These are phyloP conservation scores for Solanum peruvianum DNA, from an alignment of 257 asterid species.

Conservation along the genomic window DNA sequence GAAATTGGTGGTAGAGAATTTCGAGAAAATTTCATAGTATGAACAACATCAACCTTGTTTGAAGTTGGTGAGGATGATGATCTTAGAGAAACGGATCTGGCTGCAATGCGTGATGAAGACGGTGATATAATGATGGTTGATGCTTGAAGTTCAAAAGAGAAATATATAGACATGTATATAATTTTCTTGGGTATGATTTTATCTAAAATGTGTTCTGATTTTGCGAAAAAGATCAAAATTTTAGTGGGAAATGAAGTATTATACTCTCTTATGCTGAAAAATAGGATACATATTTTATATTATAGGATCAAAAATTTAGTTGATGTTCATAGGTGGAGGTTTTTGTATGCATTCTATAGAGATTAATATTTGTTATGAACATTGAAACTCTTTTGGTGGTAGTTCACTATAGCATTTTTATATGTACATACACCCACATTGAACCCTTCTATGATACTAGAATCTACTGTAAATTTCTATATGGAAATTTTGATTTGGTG, in stretches of 20 bases:
- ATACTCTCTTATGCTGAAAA: neutral
- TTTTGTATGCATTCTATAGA: neutral
- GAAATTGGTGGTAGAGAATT: neutral
- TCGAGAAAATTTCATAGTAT: neutral
- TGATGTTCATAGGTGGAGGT: neutral
- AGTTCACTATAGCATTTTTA: neutral
- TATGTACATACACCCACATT: neutral
- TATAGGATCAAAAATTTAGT: neutral
- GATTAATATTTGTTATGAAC: neutral
- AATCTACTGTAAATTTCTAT: neutral
- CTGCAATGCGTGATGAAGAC: conserved; percentile 40
- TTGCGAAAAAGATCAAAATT: neutral
- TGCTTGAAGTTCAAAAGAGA: conserved; percentile 6
- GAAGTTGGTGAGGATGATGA: neutral
- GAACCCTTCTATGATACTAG: neutral
- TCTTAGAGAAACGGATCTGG: neutral
- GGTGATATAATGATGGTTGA: conserved; percentile 48
- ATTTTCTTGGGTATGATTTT: neutral
- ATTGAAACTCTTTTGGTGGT: neutral
- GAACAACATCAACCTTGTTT: neutral
- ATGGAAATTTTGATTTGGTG: neutral
- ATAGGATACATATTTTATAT: neutral
- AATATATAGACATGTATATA: neutral
- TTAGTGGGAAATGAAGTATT: neutral
- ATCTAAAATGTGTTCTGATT: neutral